Base-by-base conservation (phyloP, 2,329 filamentous ascomycete genomes). In the Fusarium protoensiforme region DNA sequence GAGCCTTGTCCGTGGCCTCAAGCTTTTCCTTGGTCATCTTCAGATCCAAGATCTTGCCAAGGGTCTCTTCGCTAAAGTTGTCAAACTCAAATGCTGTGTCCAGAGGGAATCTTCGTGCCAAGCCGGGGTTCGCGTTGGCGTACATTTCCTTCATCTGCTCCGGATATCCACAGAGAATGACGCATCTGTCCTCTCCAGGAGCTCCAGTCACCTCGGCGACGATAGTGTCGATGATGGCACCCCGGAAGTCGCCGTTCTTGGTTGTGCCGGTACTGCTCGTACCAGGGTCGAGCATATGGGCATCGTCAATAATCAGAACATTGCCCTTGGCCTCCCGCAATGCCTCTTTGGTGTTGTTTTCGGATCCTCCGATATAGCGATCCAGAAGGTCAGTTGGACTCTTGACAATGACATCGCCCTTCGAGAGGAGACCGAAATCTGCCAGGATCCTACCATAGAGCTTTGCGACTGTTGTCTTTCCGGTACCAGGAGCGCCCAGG, bases 271-370 rank as follows among this genome's bases (percentile, higher is more conserved):
- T 75, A 0, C 77, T 80, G 10, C 80, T 80, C 1, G 68, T 73
- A 16, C 84, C 84, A 1, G 82, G 80, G 60, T 87, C 88, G 0
- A 95, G 85, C 75, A 90, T 90, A 73, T 95, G 94, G 0, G 92
- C 92, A 78, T 95, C 93, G 68, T 95, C 93, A 14, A 95, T 94
- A 38, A 95, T 89, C 0, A 95, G 85, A 1, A 95, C 91, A 75
- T 94, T 95, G 1, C 93, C 93, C 2, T 87, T 74, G 0, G 91
- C 90, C 0, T 89, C 84, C 1, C 88, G 88, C 0, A 95, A 84
- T 16, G 94, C 94, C 0, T 85, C 89, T 75, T 93, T 94, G 0
- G 93, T 94, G 38, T 91, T 90, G 11, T 87, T 84, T 78, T 95
- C 93, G 0, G 92, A 94, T 9, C 86, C 84, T 1, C 93, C 93